phyloP scores from a whole-genome alignment of 1,284 basidiomycete species.

The Mycocalia duriaeana region DNA sequence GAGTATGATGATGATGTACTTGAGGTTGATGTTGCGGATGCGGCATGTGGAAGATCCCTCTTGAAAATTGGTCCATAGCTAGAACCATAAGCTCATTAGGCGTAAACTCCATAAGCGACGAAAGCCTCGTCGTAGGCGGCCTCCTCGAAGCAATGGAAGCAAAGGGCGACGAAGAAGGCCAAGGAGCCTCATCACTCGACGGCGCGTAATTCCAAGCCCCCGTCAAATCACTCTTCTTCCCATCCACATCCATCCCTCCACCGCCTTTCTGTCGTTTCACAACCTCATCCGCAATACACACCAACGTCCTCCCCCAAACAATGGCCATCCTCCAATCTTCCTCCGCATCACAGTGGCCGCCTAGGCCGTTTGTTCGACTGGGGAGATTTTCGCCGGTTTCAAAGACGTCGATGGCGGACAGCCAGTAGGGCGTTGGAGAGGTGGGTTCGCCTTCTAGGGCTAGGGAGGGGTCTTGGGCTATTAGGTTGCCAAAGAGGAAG shows the following conservation, averaged over 20 bases:
- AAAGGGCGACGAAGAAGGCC: conserved; percentile 51
- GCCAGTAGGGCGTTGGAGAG: conserved; percentile 50
- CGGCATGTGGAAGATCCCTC: conserved; percentile 68
- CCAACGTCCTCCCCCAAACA: conserved; percentile 58
- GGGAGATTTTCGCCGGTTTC: conserved; percentile 60
- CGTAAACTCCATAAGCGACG: conserved; percentile 37
- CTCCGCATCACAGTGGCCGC: conserved; percentile 15
- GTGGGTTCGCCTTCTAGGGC: conserved; percentile 50
- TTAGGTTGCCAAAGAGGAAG: conserved; percentile 55
- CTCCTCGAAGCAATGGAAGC: conserved; percentile 44
- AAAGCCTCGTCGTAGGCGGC: conserved; percentile 48
- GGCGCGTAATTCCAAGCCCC: not conserved
- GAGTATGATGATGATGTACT: conserved; percentile 2
- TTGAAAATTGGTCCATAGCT: conserved; percentile 62
- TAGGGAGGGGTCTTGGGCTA: conserved; percentile 44
- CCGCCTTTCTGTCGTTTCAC: conserved; percentile 19
- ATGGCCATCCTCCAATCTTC: conserved; percentile 68
- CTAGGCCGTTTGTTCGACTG: conserved; percentile 33
- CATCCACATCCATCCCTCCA: conserved; percentile 3
- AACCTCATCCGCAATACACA: conserved; percentile 51
- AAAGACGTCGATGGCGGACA: conserved; percentile 61
- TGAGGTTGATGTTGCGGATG: conserved; percentile 33
- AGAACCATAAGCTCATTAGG: conserved; percentile 51
- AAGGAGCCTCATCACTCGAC: conserved; percentile 36
- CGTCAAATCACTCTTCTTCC: conserved; percentile 4